These are phyloP conservation scores for Fusarium xylarioides DNA, from an alignment of 2,329 filamentous ascomycete species.

Conservation along the genomic window DNA sequence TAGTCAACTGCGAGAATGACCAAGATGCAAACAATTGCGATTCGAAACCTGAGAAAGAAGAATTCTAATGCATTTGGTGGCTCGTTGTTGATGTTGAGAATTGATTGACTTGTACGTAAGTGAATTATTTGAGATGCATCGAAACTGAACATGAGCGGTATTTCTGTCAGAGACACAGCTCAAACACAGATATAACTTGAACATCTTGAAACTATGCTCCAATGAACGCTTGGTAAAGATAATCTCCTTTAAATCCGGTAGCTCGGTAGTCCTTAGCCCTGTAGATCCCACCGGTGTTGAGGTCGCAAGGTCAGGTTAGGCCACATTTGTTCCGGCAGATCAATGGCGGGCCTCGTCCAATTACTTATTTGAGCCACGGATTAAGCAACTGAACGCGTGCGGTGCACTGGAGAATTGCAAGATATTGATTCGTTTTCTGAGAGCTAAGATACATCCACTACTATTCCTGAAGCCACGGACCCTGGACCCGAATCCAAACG, in stretches of 20 bases:
- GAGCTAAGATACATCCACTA: neutral
- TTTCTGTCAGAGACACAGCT: neutral
- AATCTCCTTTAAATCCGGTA: neutral
- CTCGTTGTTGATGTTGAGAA: fast-evolving
- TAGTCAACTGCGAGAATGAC: neutral
- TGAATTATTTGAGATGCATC: fast-evolving
- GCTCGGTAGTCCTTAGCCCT: neutral
- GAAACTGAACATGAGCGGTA: neutral
- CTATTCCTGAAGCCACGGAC: no score
- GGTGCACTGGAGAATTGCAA: no score
- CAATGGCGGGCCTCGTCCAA: neutral
- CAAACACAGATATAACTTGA: neutral
- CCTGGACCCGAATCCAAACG: no score
- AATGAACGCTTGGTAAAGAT: neutral
- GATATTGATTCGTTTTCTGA: fast-evolving
- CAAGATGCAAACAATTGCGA: no score
- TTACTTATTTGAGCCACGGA: neutral
- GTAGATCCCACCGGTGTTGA: neutral
- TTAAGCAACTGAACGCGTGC: no score
- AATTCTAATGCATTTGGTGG: neutral
- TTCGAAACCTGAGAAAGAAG: no score
- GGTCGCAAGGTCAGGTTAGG: neutral
- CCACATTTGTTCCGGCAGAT: neutral
- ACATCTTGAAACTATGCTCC: neutral
- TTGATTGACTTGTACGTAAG: fast-evolving